Conservation (phyloP, 805 yeast genomes). For the Metschnikowia borealis region DNA sequence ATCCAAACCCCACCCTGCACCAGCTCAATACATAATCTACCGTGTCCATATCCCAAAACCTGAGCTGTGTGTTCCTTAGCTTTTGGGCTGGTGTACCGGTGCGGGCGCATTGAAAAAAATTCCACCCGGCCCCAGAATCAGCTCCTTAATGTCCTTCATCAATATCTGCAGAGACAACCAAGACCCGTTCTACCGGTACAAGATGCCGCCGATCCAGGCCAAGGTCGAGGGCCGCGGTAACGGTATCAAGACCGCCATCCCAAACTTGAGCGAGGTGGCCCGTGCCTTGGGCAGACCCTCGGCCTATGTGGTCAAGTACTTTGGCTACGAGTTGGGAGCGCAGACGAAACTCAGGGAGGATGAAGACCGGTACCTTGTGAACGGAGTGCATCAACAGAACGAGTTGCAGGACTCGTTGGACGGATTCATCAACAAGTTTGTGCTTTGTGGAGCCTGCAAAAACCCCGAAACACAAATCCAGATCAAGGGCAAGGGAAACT, state of each 20-base stretch:
- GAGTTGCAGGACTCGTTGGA: conserved; percentile 92
- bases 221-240: conserved; percentile 98
- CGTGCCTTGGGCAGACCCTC: conserved; percentile 93
- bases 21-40: too few relatives aligned
- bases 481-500: conserved; percentile 66
- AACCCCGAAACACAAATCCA: conserved; percentile 96
- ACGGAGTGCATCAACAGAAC: conserved; percentile 88
- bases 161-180: conserved; percentile 95
- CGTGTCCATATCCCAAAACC: too few relatives aligned
- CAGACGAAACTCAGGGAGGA: conserved; percentile 80
- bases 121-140: not conserved
- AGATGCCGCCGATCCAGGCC: conserved; percentile 97
- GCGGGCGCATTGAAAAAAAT: not conserved
- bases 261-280: conserved; percentile 88
- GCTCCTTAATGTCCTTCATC: conserved; percentile 66
- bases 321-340: conserved; percentile 96
- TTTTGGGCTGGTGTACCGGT: conserved; percentile 17
- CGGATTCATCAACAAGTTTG: conserved; percentile 89
- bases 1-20: too few relatives aligned
- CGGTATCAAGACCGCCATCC: conserved; percentile 95
- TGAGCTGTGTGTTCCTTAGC: too few relatives aligned
- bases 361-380: conserved; percentile 83
- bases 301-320: conserved; percentile 85
- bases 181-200: conserved; percentile 98
- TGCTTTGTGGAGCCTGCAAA: conserved; percentile 89